A percentile compares a stretch with the other conserved stretches of the same genome.
Evolutionary conservation across 768 basidiomycete genomes (phyloP).

Genomic region (Hebeloma cylindrosporum): DNA sequence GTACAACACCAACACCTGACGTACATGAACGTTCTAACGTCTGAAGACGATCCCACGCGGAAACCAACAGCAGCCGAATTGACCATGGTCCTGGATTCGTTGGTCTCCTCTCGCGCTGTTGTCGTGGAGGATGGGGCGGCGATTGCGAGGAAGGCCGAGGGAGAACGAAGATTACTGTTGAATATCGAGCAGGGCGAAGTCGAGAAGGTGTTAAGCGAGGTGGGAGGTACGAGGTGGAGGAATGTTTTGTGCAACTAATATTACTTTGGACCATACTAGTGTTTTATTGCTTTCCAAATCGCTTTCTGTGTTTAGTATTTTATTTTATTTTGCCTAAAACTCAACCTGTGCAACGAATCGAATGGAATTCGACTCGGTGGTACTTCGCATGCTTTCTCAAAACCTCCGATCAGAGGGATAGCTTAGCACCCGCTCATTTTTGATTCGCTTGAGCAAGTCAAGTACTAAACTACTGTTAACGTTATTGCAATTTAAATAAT

Average conservation of each 20-base stretch:
- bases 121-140: slow-evolving; percentile 65
- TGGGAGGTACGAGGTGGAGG: slow-evolving; percentile 71
- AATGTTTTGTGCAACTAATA: slow-evolving; percentile 40
- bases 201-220: slow-evolving; percentile 79
- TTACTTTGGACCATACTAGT: too few species aligned
- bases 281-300: too few species aligned
- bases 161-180: slow-evolving; percentile 73
- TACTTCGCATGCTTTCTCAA: too few species aligned
- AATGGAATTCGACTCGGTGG: too few species aligned
- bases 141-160: slow-evolving; percentile 52
- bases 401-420: too few species aligned
- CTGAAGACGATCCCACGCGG: slow-evolving; percentile 54
- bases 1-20: slow-evolving; percentile 74
- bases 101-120: slow-evolving; percentile 76
- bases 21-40: slow-evolving; percentile 64
- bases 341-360: too few species aligned
- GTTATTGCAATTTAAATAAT: too few species aligned
- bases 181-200: slow-evolving; percentile 85
- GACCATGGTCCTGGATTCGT: slow-evolving; percentile 65
- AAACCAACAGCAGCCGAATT: slow-evolving; percentile 67
- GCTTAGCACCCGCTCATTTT: too few species aligned
- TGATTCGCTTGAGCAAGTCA: too few species aligned
- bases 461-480: too few species aligned
- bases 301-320: too few species aligned
- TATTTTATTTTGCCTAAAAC: too few species aligned